These are phyloP conservation scores for Penicillium sp. DNA, from an alignment of 2,329 filamentous ascomycete genomes.

Conservation along the genomic window DNA sequence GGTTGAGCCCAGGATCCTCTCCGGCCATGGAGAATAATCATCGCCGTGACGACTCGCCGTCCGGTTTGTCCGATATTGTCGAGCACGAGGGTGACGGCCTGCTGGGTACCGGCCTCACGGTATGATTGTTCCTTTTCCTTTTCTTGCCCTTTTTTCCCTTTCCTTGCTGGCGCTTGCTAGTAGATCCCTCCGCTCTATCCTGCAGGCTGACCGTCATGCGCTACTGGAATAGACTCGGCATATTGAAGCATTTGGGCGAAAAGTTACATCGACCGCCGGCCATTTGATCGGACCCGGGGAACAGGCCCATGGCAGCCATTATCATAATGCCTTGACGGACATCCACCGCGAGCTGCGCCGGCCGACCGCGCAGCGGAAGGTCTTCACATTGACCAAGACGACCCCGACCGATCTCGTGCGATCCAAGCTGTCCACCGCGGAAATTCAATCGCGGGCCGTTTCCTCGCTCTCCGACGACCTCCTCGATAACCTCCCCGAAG, in stretches of 20 bases:
- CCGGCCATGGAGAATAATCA: conserved; percentile 49
- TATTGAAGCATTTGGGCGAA: conserved; percentile 89
- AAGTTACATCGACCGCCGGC: conserved; percentile 90
- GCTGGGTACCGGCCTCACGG: conserved; percentile 54
- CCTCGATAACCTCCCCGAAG: conserved; percentile 84
- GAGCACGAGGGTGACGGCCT: conserved; percentile 51
- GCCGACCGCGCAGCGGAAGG: conserved; percentile 81
- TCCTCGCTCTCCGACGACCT: conserved; percentile 89
- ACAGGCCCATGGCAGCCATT: conserved; percentile 63
- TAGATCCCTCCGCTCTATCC: conserved; percentile 11
- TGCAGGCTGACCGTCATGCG: conserved; percentile 11
- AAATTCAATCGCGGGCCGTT: conserved; percentile 92
- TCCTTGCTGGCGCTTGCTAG: neutral
- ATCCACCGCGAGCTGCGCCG: conserved; percentile 87
- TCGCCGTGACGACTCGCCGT: conserved; percentile 51
- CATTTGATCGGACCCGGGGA: conserved; percentile 78
- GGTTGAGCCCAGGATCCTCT: conserved; percentile 26
- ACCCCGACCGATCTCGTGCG: conserved; percentile 93
- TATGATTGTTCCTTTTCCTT: too few species aligned
- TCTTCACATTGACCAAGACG: conserved; percentile 89
- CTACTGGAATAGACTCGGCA: conserved; percentile 70
- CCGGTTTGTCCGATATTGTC: conserved; percentile 46
- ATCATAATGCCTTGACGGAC: conserved; percentile 84
- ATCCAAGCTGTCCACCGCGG: conserved; percentile 83
- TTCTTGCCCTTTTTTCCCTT: conserved; percentile 11